phyloP scores from a whole-genome alignment of 257 asterid species.

The Petrea volubilis region DNA sequence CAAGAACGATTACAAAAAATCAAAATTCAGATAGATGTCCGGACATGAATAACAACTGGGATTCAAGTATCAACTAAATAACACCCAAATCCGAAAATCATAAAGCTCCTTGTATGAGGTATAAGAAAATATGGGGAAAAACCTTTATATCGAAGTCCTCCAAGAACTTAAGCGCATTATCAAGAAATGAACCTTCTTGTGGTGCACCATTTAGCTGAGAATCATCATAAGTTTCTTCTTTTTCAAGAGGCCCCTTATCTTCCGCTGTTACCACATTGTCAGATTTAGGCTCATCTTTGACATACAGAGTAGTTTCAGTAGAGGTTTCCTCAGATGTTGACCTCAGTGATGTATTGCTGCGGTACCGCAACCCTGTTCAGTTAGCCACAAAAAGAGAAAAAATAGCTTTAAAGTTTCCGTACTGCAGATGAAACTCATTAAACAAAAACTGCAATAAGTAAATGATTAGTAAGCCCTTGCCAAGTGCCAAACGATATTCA shows the following conservation, averaged over 20 bases:
- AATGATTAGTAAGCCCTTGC: too few species aligned
- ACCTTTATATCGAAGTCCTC: slow-evolving; percentile 20
- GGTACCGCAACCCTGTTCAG: not conserved
- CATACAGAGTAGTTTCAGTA: not conserved
- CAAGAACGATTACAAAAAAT: too few species aligned
- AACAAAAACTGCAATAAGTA: not conserved
- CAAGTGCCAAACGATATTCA: too few species aligned
- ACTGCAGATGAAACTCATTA: not conserved
- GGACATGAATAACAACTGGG: not conserved
- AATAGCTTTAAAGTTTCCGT: not conserved
- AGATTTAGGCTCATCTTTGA: not conserved
- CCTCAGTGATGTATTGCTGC: not conserved
- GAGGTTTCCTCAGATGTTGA: slow-evolving; percentile 21
- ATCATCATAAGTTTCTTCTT: not conserved
- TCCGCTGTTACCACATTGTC: not conserved
- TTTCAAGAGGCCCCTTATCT: not conserved
- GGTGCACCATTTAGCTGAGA: not conserved
- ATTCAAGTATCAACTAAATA: not conserved
- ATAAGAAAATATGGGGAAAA: not conserved
- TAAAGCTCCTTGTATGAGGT: not conserved
- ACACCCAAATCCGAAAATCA: not conserved
- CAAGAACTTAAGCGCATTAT: slow-evolving; percentile 6
- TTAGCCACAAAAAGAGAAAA: not conserved
- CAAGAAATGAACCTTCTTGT: not conserved
- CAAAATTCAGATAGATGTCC: not conserved